These are phyloP conservation scores for Cadophora sp. DNA, from an alignment of 2,329 filamentous ascomycete species.

Conservation along the genomic window DNA sequence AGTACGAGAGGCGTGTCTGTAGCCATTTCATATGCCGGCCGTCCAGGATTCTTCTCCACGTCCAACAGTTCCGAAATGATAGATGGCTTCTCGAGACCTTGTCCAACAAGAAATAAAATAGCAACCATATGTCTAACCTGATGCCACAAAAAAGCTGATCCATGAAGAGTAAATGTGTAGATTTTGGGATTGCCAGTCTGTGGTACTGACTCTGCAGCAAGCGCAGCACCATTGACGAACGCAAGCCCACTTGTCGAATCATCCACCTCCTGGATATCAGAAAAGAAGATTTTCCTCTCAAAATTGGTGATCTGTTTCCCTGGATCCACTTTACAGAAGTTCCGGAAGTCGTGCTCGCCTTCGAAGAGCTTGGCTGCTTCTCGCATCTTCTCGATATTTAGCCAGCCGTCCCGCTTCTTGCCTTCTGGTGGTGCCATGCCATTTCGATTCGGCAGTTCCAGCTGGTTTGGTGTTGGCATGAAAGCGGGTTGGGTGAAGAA, in stretches of 20 bases:
- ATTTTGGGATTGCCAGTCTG: conserved; percentile 61
- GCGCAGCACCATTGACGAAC: conserved; percentile 58
- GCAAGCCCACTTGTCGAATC: conserved; percentile 60
- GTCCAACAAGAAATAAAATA: conserved; percentile 89
- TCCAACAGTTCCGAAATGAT: conserved; percentile 80
- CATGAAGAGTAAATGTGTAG: conserved; percentile 87
- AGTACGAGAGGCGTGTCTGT: conserved; percentile 88
- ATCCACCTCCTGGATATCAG: conserved; percentile 76
- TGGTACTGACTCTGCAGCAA: conserved; percentile 47
- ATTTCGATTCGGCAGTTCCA: conserved; percentile 50
- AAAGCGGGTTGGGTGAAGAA: conserved; percentile 97
- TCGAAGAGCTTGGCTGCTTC: conserved; percentile 80
- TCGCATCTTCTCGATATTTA: conserved; percentile 88
- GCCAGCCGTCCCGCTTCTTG: conserved; percentile 69
- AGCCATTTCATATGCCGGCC: conserved; percentile 89
- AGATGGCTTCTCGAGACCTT: conserved; percentile 79
- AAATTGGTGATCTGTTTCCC: conserved; percentile 91
- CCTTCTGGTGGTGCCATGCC: conserved; percentile 42
- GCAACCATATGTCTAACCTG: conserved; percentile 96
- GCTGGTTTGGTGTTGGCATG: conserved; percentile 65
- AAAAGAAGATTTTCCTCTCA: conserved; percentile 77
- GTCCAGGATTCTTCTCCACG: conserved; percentile 70
- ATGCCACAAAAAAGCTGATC: conserved; percentile 96
- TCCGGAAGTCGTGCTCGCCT: conserved; percentile 91
- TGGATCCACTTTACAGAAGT: conserved; percentile 93